phyloP scores from a whole-genome alignment of 2,329 filamentous ascomycete genomes.

The Shiraia bambusicola region DNA sequence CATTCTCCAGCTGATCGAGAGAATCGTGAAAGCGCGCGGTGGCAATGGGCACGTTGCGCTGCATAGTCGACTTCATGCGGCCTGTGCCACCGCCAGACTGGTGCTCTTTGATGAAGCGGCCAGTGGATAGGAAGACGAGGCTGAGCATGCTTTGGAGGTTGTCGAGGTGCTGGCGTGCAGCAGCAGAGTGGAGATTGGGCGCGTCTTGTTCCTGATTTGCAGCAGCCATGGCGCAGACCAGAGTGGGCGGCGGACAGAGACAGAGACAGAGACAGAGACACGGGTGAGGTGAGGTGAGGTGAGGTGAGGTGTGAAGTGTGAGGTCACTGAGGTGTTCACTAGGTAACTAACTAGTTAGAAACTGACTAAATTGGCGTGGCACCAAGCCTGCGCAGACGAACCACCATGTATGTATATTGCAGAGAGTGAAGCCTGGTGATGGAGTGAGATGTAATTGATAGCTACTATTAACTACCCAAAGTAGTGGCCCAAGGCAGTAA shows the following conservation, averaged over 20 bases:
- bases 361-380: slow-evolving; percentile 11
- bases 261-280: background rate
- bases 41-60: slow-evolving; percentile 46
- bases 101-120: slow-evolving; percentile 49
- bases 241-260: background rate
- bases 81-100: slow-evolving; percentile 31
- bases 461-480: too few species aligned
- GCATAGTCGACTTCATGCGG: slow-evolving; percentile 34
- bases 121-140: slow-evolving; percentile 48
- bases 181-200: slow-evolving; percentile 12
- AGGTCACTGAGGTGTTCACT: too few species aligned
- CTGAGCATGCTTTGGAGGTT: slow-evolving; percentile 52
- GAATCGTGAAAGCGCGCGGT: slow-evolving; percentile 51
- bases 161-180: slow-evolving; percentile 39
- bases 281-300: background rate
- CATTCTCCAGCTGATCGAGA: slow-evolving; percentile 54
- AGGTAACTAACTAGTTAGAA: slow-evolving; percentile 11
- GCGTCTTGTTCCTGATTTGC: slow-evolving; percentile 13
- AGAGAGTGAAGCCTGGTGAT: too few species aligned
- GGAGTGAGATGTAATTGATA: too few species aligned
- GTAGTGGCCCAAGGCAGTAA: background rate
- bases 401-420: too few species aligned
- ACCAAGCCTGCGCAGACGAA: slow-evolving; percentile 8
- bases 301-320: slow-evolving; percentile 11
- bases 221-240: slow-evolving; percentile 14